Evolutionary conservation across 305 asterid species (phyloP).

Genomic region (Andrographis paniculata): DNA sequence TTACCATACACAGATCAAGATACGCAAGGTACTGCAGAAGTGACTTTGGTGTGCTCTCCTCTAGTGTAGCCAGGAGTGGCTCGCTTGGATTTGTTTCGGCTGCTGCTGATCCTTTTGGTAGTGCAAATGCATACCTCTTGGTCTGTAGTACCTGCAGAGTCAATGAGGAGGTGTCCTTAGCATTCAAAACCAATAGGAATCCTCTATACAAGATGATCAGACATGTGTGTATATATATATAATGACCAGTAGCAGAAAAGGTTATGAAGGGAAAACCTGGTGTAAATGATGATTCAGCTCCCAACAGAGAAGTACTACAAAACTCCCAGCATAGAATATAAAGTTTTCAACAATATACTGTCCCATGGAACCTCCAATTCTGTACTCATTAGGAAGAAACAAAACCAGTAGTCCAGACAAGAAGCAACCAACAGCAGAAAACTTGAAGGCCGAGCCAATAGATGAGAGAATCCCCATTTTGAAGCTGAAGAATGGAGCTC

Average conservation of each 20-base stretch:
- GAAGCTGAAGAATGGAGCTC: slow-evolving; percentile 87
- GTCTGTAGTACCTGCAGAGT: slow-evolving; percentile 66
- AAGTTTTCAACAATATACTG: slow-evolving; percentile 52
- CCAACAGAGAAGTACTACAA: slow-evolving; percentile 69
- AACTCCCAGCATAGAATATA: slow-evolving; percentile 48
- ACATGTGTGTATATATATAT: not conserved
- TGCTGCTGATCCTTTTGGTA: slow-evolving; percentile 97
- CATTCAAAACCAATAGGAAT: slow-evolving; percentile 2
- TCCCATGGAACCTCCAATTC: slow-evolving; percentile 33
- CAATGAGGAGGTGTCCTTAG: slow-evolving; percentile 11
- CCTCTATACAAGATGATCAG: slow-evolving; percentile 6
- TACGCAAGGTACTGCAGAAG: slow-evolving; percentile 87
- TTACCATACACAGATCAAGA: slow-evolving; percentile 94
- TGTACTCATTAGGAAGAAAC: slow-evolving; percentile 44
- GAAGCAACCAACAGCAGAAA: slow-evolving; percentile 51
- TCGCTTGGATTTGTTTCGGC: slow-evolving; percentile 94
- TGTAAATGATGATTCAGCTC: slow-evolving; percentile 74
- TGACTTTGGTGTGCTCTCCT: slow-evolving; percentile 74
- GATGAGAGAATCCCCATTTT: slow-evolving; percentile 78
- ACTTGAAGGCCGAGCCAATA: slow-evolving; percentile 44
- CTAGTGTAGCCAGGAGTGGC: slow-evolving; percentile 61
- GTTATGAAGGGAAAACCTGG: slow-evolving; percentile 45
- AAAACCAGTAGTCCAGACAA: slow-evolving; percentile 38
- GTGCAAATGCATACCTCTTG: slow-evolving; percentile 80
- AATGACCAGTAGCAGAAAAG: not conserved